These are phyloP conservation scores for Ustilago nuda DNA, from an alignment of 1,284 basidiomycete species.

Conservation along the genomic window DNA sequence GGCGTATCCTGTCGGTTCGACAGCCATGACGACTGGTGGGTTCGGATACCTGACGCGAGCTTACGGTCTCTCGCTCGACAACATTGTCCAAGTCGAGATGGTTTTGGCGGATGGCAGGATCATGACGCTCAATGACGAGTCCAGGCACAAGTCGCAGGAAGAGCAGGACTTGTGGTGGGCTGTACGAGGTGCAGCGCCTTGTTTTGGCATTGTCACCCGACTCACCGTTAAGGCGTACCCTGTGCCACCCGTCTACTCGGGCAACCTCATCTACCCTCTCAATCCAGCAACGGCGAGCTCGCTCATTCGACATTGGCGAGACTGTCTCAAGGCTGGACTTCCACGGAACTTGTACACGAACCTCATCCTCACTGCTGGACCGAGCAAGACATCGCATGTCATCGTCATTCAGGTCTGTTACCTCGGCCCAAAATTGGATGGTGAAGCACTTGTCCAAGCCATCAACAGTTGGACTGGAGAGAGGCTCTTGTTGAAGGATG, in stretches of 20 bases:
- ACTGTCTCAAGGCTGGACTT: constrained; percentile 80
- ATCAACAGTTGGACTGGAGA: constrained; percentile 84
- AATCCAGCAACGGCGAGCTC: constrained; percentile 84
- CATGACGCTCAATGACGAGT: constrained; percentile 55
- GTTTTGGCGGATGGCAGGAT: constrained; percentile 65
- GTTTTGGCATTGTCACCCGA: constrained; percentile 85
- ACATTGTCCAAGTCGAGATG: constrained; percentile 61
- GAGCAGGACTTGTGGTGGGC: constrained; percentile 82
- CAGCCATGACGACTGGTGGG: constrained; percentile 85
- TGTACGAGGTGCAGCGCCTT: constrained; percentile 83
- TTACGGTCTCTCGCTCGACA: constrained; percentile 75
- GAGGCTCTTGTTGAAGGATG: constrained; percentile 82
- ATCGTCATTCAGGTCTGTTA: constrained; percentile 91
- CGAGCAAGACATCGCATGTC: constrained; percentile 70
- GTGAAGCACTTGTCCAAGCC: constrained; percentile 81
- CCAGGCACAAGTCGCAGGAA: constrained; percentile 48
- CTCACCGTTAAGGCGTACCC: constrained; percentile 87
- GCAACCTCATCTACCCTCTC: constrained; percentile 89
- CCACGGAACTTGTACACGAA: constrained; percentile 88
- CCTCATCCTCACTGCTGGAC: constrained; percentile 86
- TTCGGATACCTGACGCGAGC: constrained; percentile 88
- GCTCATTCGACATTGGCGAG: constrained; percentile 88
- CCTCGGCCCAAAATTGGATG: constrained; percentile 78
- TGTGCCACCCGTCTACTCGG: constrained; percentile 86
- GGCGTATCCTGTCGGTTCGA: constrained; percentile 76